Percentiles rank a stretch among this genome's conserved stretches.
Evolutionary conservation across 2,329 filamentous ascomycete genomes (phyloP).

Genomic region (Cladosporium sp.): DNA sequence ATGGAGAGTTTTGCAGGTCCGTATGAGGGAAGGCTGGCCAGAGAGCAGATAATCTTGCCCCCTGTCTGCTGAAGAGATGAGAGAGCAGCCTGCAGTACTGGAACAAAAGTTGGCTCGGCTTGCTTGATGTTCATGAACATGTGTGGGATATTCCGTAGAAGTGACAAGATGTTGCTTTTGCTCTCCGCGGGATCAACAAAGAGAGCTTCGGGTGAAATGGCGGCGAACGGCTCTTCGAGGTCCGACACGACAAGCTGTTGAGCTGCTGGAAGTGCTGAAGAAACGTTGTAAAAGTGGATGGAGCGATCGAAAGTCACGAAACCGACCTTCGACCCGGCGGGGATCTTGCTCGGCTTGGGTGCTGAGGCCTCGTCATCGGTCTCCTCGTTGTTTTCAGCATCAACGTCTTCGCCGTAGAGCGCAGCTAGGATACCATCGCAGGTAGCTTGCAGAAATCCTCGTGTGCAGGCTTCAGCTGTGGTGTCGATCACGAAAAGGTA

Average conservation of each 20-base stretch:
- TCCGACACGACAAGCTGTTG: slow-evolving; percentile 99
- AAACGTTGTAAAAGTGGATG: slow-evolving; percentile 96
- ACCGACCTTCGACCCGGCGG: slow-evolving; percentile 78
- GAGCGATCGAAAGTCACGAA: slow-evolving; percentile 96
- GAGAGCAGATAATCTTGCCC: slow-evolving; percentile 84
- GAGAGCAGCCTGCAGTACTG: slow-evolving; percentile 76
- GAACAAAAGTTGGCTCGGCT: slow-evolving; percentile 81
- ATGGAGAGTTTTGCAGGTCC: slow-evolving; percentile 81
- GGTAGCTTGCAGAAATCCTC: slow-evolving; percentile 83
- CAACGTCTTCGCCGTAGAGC: slow-evolving; percentile 67
- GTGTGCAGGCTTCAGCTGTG: slow-evolving; percentile 83
- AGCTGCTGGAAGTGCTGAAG: slow-evolving; percentile 71
- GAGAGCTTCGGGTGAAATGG: slow-evolving; percentile 73
- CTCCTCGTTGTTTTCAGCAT: slow-evolving; percentile 44
- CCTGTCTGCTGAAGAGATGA: slow-evolving; percentile 81
- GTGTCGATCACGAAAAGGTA: slow-evolving; percentile 93
- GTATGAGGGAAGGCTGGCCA: slow-evolving; percentile 84
- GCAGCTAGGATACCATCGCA: slow-evolving; percentile 83
- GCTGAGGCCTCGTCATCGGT: slow-evolving; percentile 49
- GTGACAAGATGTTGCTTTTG: slow-evolving; percentile 76
- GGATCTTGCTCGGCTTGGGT: slow-evolving; percentile 53
- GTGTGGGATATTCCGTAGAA: slow-evolving; percentile 75
- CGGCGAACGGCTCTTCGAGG: slow-evolving; percentile 92
- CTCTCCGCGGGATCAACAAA: slow-evolving; percentile 94
- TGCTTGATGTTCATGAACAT: slow-evolving; percentile 88